These are phyloP conservation scores for Pyrus hybrid DNA, from an alignment of 331 rosid species.

Conservation along the genomic window DNA sequence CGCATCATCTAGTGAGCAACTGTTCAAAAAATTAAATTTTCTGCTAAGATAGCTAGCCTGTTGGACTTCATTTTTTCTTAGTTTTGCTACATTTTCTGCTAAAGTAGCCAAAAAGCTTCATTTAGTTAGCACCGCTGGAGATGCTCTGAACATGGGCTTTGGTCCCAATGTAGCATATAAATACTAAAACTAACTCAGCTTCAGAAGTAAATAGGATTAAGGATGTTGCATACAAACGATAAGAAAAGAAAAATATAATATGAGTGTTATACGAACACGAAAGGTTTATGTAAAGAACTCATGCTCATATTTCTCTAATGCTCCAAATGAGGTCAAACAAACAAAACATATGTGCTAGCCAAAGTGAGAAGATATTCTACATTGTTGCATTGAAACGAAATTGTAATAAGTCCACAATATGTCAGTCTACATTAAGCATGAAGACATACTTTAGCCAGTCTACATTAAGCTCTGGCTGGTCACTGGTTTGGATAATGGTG, in stretches of 20 bases:
- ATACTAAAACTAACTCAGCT: not conserved
- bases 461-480: slow-evolving; percentile 35
- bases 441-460: slow-evolving; percentile 87
- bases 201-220: not conserved
- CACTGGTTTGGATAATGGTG: slow-evolving; percentile 46
- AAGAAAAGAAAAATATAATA: not conserved
- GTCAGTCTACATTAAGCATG: too few relatives aligned
- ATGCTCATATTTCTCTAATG: not conserved
- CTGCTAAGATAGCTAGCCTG: too few relatives aligned
- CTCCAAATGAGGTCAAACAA: not conserved
- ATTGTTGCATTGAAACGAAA: not conserved
- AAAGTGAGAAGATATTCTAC: not conserved
- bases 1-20: too few relatives aligned
- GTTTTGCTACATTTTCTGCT: too few relatives aligned
- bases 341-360: not conserved
- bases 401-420: not conserved
- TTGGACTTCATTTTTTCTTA: too few relatives aligned
- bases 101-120: too few relatives aligned
- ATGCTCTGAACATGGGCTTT: not conserved
- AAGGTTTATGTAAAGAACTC: not conserved
- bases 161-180: not conserved
- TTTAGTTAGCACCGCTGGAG: too few relatives aligned
- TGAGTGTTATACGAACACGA: not conserved
- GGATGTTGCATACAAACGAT: not conserved
- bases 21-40: too few relatives aligned